Percentiles rank a stretch among this genome's conserved stretches.
phyloP scores from a whole-genome alignment of 2,329 filamentous ascomycete genomes.

The Ascochyta lentis region DNA sequence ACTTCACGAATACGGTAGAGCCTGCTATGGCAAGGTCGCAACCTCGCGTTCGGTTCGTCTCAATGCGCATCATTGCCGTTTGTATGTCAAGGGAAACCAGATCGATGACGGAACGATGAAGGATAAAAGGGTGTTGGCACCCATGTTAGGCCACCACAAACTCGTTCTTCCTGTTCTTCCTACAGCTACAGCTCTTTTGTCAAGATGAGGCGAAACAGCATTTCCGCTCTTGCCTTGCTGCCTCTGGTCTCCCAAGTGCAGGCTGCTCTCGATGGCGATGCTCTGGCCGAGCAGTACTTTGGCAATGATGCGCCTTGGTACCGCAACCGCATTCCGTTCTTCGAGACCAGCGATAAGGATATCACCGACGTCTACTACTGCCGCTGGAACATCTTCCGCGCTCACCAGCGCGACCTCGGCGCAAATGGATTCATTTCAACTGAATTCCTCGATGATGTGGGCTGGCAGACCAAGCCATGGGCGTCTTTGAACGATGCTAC shows the following conservation, averaged over 20 bases:
- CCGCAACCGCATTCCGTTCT: slow-evolving; percentile 48
- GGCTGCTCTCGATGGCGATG: slow-evolving; percentile 34
- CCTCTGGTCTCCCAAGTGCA: slow-evolving; percentile 8
- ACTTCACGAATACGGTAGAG: background rate
- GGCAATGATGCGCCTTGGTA: slow-evolving; percentile 53
- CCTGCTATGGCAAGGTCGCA: slow-evolving; percentile 3
- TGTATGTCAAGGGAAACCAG: background rate
- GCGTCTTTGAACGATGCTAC: slow-evolving; percentile 55
- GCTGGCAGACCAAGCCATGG: slow-evolving; percentile 53
- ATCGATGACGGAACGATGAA: background rate
- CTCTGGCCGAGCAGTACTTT: slow-evolving; percentile 44
- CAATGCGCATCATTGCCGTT: slow-evolving; percentile 9
- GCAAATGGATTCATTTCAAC: slow-evolving; percentile 54
- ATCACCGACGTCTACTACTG: slow-evolving; percentile 56
- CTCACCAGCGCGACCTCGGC: slow-evolving; percentile 55
- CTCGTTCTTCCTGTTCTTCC: background rate
- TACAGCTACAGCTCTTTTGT: background rate
- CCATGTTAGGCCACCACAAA: background rate
- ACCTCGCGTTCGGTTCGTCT: background rate
- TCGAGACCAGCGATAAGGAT: slow-evolving; percentile 48
- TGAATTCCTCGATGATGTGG: slow-evolving; percentile 54
- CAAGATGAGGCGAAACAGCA: slow-evolving; percentile 1
- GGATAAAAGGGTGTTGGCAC: background rate
- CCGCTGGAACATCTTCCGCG: slow-evolving; percentile 54
- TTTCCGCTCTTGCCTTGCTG: slow-evolving; percentile 1